These are phyloP conservation scores for Xanthoconium stramineum DNA, from an alignment of 768 basidiomycete species.

Conservation along the genomic window DNA sequence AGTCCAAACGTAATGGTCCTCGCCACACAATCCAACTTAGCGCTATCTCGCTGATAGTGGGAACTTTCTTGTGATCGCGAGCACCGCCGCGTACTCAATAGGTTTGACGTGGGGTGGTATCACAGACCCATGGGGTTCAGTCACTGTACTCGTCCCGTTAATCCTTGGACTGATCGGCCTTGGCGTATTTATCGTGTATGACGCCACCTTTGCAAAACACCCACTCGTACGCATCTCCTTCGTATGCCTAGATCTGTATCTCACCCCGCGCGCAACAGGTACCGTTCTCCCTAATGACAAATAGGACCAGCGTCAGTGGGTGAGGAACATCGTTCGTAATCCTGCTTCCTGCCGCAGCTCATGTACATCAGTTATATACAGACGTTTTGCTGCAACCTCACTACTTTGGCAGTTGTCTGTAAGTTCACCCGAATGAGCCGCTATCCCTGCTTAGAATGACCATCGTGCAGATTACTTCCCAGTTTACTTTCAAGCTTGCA, in stretches of 20 bases:
- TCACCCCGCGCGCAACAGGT: neutral
- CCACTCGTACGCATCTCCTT: conserved; percentile 27
- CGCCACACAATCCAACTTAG: neutral
- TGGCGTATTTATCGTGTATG: conserved; percentile 38
- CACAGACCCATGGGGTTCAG: conserved; percentile 40
- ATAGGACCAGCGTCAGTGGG: conserved; percentile 30
- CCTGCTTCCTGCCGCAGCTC: neutral
- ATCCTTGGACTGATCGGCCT: conserved; percentile 40
- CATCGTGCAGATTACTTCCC: conserved; percentile 39
- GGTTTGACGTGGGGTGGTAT: conserved; percentile 50
- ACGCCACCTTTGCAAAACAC: conserved; percentile 27
- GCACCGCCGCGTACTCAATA: conserved; percentile 34
- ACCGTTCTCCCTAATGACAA: conserved; percentile 21
- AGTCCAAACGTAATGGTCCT: conserved; percentile 2
- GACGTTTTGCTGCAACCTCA: conserved; percentile 20
- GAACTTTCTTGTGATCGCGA: conserved; percentile 39
- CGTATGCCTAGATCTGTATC: neutral
- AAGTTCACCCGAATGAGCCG: neutral
- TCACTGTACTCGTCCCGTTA: conserved; percentile 40
- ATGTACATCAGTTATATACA: conserved; percentile 22
- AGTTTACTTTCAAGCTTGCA: conserved; percentile 44
- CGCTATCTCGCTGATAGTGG: conserved; percentile 29
- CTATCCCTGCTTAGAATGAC: neutral
- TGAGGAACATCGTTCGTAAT: neutral
- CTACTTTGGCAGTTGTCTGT: conserved; percentile 19